Percentiles rank a stretch among this genome's conserved stretches.
Evolutionary conservation across 2,329 filamentous ascomycete genomes (phyloP).

Genomic region (Coleophoma eucalyptorum): DNA sequence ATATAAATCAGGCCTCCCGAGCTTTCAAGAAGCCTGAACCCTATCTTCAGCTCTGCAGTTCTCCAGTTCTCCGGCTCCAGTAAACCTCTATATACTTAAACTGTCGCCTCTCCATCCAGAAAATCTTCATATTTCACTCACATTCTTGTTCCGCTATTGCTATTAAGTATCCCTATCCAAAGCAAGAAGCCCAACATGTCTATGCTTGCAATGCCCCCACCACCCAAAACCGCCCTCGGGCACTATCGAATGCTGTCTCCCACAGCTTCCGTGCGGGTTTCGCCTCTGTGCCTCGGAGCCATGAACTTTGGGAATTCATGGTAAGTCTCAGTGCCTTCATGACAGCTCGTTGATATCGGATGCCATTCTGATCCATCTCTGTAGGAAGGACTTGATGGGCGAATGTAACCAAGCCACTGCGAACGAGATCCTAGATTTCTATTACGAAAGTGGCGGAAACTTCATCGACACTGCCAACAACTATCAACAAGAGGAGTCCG

Average conservation of each 20-base stretch:
- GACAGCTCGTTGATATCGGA: not conserved
- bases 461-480: slow-evolving; percentile 68
- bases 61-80: too few species aligned
- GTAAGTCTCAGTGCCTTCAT: slow-evolving; percentile 17
- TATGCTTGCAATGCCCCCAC: slow-evolving; percentile 1
- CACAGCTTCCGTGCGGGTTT: slow-evolving; percentile 62
- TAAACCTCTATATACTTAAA: too few species aligned
- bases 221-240: slow-evolving; percentile 55
- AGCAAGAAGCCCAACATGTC: too few species aligned
- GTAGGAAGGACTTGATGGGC: slow-evolving; percentile 54
- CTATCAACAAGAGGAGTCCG: slow-evolving; percentile 58
- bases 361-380: not conserved
- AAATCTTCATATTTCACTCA: too few species aligned
- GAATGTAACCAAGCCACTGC: slow-evolving; percentile 58
- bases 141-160: too few species aligned
- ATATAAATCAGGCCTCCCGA: too few species aligned
- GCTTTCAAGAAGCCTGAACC: too few species aligned
- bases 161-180: too few species aligned
- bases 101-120: too few species aligned
- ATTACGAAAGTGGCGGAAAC: slow-evolving; percentile 55
- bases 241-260: slow-evolving; percentile 65
- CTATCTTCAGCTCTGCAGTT: too few species aligned
- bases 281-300: slow-evolving; percentile 59
- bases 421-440: slow-evolving; percentile 53
- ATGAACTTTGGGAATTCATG: slow-evolving; percentile 63